phyloP scores from a whole-genome alignment of 2,329 filamentous ascomycete species.

The Thelonectria blattea region DNA sequence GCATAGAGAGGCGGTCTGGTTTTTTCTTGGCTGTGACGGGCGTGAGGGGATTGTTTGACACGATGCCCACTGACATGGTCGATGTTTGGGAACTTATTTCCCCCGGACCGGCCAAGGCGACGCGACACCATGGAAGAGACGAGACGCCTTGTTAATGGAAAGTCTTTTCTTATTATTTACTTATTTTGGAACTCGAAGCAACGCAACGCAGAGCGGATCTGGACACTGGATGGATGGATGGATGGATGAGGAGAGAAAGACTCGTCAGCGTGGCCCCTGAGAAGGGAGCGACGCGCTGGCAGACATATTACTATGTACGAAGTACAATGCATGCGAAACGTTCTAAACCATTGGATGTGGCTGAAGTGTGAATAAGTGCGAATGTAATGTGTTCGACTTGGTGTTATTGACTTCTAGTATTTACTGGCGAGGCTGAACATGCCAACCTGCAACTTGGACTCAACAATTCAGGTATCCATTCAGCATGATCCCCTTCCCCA shows the following conservation, averaged over 20 bases:
- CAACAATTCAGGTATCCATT: background rate
- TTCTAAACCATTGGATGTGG: background rate
- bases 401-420: background rate
- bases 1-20: slow-evolving; percentile 17
- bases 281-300: slow-evolving; percentile 16
- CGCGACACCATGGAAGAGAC: slow-evolving; percentile 10
- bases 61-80: slow-evolving; percentile 9
- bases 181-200: slow-evolving; percentile 18
- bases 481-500: background rate
- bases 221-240: slow-evolving; percentile 17
- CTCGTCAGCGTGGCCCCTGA: slow-evolving; percentile 11
- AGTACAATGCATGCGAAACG: slow-evolving; percentile 5
- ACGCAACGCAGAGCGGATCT: slow-evolving; percentile 14
- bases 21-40: slow-evolving; percentile 14
- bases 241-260: slow-evolving; percentile 4
- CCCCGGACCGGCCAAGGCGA: slow-evolving; percentile 5
- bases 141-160: slow-evolving; percentile 7
- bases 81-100: slow-evolving; percentile 10
- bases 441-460: background rate
- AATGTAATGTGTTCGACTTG: no score
- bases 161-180: background rate
- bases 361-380: no score
- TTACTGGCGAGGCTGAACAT: background rate
- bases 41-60: slow-evolving; percentile 16
- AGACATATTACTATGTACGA: slow-evolving; percentile 12